Evolutionary conservation across 2,329 filamentous ascomycete species (phyloP), one percentile per base, ranked within the genome.

Genomic region (Venturia asperata): DNA sequence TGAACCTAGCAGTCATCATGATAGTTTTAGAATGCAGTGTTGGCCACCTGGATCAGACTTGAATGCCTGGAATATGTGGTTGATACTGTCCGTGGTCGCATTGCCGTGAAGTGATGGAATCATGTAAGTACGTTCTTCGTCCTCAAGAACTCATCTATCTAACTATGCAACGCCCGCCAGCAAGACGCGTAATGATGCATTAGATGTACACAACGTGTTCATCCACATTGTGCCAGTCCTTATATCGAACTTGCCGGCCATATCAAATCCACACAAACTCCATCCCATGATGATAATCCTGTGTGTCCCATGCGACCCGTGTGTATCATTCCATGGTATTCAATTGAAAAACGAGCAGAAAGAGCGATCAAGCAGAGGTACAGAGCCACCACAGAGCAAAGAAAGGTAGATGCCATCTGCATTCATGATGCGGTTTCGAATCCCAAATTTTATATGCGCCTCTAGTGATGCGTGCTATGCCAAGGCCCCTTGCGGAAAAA

Each of bases 381-480:
- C 7, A 24, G 11, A 52, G 21, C 21, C 47, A 52, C 47, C 45
- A n/a, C 30, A 37, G 6, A 37, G 30, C 1, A 37, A 11, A 37
- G 19, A 58, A 37, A n/a, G 52, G 1, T 15, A 37, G 24, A 56
- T n/a, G 15, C 19, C 30, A 15, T 15, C 7, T 9, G 4, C 15
- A 47, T 3, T 9, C 10, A 19, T 7, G 19, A 9, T 47, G 45
- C 45, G 3, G 21, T 47, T 5, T 47, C 13, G 30, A 9, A 58
- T n/a, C 15, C 30, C 52, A 19, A 5, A 10, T 11, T 19, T 27
- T 27, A 37, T 2, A 21, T n/a, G 52, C 27, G 52, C 52, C 52
- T 56, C 52, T 27, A 58, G 27, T 58, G 52, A 37, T 58, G 52
- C 19, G 30, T 58, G 21, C 21, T 52, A 34, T 58, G 30, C 52